These are phyloP conservation scores for Lentithecium fluviatile DNA, from an alignment of 495 filamentous ascomycete species.

Conservation along the genomic window DNA sequence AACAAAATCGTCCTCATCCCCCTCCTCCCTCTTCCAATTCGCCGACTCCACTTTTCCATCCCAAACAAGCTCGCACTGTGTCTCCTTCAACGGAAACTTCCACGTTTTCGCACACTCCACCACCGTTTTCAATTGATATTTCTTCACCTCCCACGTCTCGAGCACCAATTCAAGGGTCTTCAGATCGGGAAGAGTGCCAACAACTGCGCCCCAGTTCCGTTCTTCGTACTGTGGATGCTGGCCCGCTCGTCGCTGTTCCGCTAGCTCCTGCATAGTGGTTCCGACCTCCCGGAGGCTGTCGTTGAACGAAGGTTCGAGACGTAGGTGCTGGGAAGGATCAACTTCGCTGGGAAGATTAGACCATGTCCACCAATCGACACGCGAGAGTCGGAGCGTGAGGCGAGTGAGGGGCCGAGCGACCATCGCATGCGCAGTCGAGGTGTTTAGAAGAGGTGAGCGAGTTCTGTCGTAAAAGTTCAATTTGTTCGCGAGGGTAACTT, in stretches of 20 bases:
- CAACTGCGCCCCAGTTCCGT: slow-evolving; percentile 10
- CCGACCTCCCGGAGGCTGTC: background rate
- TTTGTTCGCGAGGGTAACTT: background rate
- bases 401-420: slow-evolving; percentile 19
- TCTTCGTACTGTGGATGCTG: background rate
- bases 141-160: slow-evolving; percentile 26
- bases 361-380: slow-evolving; percentile 32
- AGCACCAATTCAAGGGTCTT: slow-evolving; percentile 19
- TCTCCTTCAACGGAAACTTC: slow-evolving; percentile 21
- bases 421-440: slow-evolving; percentile 4
- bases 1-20: slow-evolving; percentile 3
- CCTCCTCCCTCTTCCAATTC: background rate
- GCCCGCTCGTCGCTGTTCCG: slow-evolving; percentile 6
- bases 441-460: background rate
- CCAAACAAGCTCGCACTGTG: slow-evolving; percentile 15
- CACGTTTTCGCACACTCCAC: slow-evolving; percentile 31
- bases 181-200: slow-evolving; percentile 11
- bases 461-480: background rate
- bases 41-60: slow-evolving; percentile 24
- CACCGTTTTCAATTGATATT: slow-evolving; percentile 23
- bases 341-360: background rate
- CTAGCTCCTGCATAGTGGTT: slow-evolving; percentile 7
- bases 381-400: slow-evolving; percentile 24
- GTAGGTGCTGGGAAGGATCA: background rate
- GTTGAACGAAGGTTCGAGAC: slow-evolving; percentile 13